These are phyloP conservation scores for Hevea brasiliensis DNA, from an alignment of 345 rosid species.

Conservation along the genomic window DNA sequence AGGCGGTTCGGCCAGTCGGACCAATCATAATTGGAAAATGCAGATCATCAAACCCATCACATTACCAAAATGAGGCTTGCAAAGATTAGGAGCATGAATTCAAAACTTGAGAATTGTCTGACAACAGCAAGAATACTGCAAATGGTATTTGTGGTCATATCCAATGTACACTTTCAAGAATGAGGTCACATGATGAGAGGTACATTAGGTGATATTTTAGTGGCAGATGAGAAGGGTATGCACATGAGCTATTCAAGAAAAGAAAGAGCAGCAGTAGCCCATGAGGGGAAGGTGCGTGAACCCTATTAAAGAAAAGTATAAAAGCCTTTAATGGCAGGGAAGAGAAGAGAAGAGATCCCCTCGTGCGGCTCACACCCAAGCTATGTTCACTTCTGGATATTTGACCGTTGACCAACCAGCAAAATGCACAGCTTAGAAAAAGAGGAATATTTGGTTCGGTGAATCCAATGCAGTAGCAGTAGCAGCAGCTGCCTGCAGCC, in stretches of 20 bases:
- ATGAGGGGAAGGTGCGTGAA: conserved; percentile 15
- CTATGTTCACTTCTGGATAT: conserved; percentile 33
- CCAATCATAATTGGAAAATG: too few species aligned
- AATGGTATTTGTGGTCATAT: background rate
- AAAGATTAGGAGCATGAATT: too few species aligned
- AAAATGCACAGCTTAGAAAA: conserved; percentile 10
- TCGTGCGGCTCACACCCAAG: conserved; percentile 74
- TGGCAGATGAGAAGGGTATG: background rate
- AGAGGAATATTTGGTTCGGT: conserved; percentile 29
- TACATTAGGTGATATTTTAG: background rate
- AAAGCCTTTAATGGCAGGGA: background rate
- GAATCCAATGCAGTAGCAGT: conserved; percentile 18
- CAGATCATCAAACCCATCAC: too few species aligned
- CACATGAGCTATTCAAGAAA: conserved; percentile 13
- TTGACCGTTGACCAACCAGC: conserved; percentile 54
- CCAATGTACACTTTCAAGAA: too few species aligned
- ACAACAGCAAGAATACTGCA: too few species aligned
- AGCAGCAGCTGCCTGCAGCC: background rate
- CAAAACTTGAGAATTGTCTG: too few species aligned
- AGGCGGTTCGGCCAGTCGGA: too few species aligned
- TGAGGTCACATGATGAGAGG: conserved; percentile 5
- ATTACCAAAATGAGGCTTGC: background rate
- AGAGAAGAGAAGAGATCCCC: conserved; percentile 41
- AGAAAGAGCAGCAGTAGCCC: conserved; percentile 15
- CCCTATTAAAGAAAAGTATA: background rate